These are phyloP conservation scores for Vigna reflexopilosa DNA, from an alignment of 306 rosid species.

Conservation along the genomic window DNA sequence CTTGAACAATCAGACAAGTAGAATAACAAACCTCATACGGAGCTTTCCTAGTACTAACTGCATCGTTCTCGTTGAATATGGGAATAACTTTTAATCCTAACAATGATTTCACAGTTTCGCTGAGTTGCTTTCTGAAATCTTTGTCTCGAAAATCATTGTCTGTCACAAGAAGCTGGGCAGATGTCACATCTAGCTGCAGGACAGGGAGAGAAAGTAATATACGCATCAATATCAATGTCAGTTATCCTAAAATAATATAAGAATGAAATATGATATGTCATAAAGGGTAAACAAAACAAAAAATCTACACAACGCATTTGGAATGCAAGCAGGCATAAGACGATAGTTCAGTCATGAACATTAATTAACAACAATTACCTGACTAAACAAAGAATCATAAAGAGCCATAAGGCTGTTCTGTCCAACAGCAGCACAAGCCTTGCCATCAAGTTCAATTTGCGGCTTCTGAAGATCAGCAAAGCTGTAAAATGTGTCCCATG, in stretches of 20 bases:
- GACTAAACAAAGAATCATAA: slow-evolving; percentile 84
- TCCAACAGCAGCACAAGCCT: slow-evolving; percentile 99
- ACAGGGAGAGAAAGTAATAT: slow-evolving; percentile 37
- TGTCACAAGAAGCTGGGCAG: slow-evolving; percentile 97
- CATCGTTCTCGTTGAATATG: slow-evolving; percentile 93
- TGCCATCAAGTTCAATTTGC: slow-evolving; percentile 93
- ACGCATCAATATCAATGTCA: slow-evolving; percentile 31
- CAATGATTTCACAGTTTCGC: slow-evolving; percentile 78
- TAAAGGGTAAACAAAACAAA: neutral
- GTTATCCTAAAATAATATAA: slow-evolving; percentile 1
- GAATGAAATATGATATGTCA: slow-evolving; percentile 22
- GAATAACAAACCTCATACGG: slow-evolving; percentile 83
- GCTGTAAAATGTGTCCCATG: slow-evolving; percentile 51
- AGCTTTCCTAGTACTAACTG: slow-evolving; percentile 97
- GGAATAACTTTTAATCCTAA: slow-evolving; percentile 82
- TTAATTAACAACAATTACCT: slow-evolving; percentile 62
- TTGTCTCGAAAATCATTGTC: slow-evolving; percentile 95
- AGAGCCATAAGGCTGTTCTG: slow-evolving; percentile 94
- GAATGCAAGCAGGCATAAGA: slow-evolving; percentile 14
- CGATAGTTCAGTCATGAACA: neutral
- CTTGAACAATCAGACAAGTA: slow-evolving; percentile 34
- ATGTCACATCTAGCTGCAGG: slow-evolving; percentile 87
- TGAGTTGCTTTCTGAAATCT: slow-evolving; percentile 86
- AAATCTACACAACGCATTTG: neutral
- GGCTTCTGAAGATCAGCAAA: slow-evolving; percentile 99